Evolutionary conservation across 331 rosid species (phyloP).

Genomic region (Ulmus americana): DNA sequence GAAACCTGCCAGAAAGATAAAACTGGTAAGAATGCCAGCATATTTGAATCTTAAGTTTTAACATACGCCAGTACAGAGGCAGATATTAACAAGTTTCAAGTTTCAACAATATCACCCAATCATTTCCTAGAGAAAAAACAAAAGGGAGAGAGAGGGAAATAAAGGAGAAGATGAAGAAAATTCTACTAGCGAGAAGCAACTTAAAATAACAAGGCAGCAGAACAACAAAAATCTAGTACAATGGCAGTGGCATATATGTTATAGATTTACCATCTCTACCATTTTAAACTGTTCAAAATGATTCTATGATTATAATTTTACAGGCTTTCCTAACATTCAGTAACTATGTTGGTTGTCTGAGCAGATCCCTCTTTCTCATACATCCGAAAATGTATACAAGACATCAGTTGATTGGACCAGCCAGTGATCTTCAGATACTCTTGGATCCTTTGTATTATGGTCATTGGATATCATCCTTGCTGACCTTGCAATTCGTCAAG

Average conservation of each 20-base stretch:
- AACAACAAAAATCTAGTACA: no score
- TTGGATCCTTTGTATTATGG: constrained; percentile 53
- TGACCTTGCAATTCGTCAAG: constrained; percentile 48
- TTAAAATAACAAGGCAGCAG: no score
- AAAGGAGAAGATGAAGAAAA: neutral
- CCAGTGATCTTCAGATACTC: constrained; percentile 43
- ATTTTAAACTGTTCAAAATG: neutral
- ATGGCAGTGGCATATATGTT: no score
- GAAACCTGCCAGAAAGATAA: constrained; percentile 40
- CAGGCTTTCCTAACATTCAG: neutral
- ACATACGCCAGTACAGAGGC: neutral
- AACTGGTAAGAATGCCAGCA: neutral
- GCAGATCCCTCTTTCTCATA: constrained; percentile 54
- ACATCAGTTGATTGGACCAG: constrained; percentile 55
- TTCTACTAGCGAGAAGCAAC: neutral
- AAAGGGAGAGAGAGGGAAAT: neutral
- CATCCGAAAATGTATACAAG: constrained; percentile 50
- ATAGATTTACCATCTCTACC: no score
- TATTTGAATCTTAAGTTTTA: neutral
- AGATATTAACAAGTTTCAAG: neutral
- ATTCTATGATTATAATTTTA: neutral
- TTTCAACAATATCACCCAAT: neutral
- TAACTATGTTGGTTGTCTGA: constrained; percentile 4
- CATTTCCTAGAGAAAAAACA: neutral
- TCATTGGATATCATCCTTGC: constrained; percentile 48